Evolutionary conservation across 345 rosid species (phyloP), one percentile per base, ranked within the genome.

Genomic region (Ceriops tagal): DNA sequence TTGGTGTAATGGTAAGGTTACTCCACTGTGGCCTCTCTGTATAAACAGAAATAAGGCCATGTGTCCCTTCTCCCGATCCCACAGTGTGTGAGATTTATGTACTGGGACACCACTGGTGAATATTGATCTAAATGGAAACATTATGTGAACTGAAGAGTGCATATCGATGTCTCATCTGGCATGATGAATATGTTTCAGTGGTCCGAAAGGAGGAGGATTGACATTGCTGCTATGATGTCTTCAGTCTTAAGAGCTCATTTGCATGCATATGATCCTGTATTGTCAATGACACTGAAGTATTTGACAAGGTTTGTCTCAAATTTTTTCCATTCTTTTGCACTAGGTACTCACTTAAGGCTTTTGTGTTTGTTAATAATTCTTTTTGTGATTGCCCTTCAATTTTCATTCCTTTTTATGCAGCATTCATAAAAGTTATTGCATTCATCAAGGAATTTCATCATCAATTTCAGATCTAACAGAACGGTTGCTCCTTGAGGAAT

Each of bases 391-490:
- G 52, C 18, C 16, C 59, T 56, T 71, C 8, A 64, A 43, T 43
- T 43, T 37, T 35, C 71, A 59, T 64, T 56, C 62, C 34, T 35
- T 27, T 16, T 76, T 78, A 46, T 81, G 78, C 90, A 93, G 98
- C 82, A 91, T 93, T 75, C 98, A 91, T 65, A 85, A 84, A 79
- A 92, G 82, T 64, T 91, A 83, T 82, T 91, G 92, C 90, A 75
- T 84, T 67, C 89, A 79, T 55, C 92, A 93, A 81, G 88, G 97
- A 66, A 83, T 85, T 61, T 59, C 82, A 62, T 93, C 97, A 19
- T 85, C 98, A 57, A 83, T 93, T 83, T 88, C 95, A 68, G 91
- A 88, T 77, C 96, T 93, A 69, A 91, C 90, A 8, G 86, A 91
- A 74, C 88, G 90, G 75, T 81, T 93, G 85, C 90, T 93, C 58